Conservation (phyloP, 1,284 basidiomycete species). For the Cutaneotrichosporon cutaneum region DNA sequence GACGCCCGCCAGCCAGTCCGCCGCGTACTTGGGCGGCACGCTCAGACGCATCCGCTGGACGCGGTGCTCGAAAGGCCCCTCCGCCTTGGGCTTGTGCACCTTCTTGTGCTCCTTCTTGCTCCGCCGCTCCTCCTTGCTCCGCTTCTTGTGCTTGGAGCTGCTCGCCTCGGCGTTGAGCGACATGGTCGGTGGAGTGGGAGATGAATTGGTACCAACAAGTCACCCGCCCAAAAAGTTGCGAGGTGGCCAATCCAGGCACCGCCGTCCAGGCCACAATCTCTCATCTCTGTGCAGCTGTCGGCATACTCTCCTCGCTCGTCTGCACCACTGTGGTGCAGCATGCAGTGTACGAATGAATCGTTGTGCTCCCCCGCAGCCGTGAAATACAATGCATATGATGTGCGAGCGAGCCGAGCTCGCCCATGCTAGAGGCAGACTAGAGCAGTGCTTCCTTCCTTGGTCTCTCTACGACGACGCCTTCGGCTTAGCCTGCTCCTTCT, state of each 20-base stretch:
- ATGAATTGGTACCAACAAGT: constrained; percentile 3
- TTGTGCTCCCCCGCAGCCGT: background rate
- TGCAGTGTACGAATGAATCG: background rate
- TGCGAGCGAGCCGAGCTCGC: constrained; percentile 1
- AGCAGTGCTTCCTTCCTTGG: constrained; percentile 1
- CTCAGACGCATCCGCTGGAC: constrained; percentile 68
- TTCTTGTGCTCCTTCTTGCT: constrained; percentile 25
- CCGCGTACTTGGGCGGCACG: constrained; percentile 78
- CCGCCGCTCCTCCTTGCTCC: constrained; percentile 25
- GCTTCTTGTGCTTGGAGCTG: constrained; percentile 32
- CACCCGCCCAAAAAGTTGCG: constrained; percentile 26
- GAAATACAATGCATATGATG: constrained; percentile 22
- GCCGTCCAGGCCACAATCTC: background rate
- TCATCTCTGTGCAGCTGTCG: too few species aligned
- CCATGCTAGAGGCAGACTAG: constrained; percentile 6
- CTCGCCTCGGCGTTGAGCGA: constrained; percentile 29
- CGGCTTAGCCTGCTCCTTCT: background rate
- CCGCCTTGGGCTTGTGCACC: constrained; percentile 19
- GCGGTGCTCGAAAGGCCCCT: constrained; percentile 66
- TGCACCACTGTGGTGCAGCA: too few species aligned
- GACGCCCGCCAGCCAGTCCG: constrained; percentile 67
- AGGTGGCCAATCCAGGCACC: constrained; percentile 25
- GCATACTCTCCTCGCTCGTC: too few species aligned
- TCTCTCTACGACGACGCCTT: background rate
- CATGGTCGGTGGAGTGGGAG: constrained; percentile 16